phyloP scores from a whole-genome alignment of 2,329 filamentous ascomycete species.

The Rutstroemia sydowiana region DNA sequence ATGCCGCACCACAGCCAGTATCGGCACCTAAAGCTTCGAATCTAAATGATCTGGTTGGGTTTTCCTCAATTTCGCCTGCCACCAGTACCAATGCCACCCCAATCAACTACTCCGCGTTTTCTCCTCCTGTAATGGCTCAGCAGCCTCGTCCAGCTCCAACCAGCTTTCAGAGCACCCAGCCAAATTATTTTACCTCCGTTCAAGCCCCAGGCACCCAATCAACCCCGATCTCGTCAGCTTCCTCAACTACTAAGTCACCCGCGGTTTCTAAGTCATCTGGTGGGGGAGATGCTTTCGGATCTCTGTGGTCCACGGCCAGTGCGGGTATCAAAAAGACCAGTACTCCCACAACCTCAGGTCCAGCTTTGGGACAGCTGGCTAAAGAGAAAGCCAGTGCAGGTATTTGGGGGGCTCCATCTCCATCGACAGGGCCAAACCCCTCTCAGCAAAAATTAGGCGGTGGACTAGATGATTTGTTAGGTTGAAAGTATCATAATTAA shows the following conservation, averaged over 20 bases:
- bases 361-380: slow-evolving; percentile 88
- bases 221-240: slow-evolving; percentile 22
- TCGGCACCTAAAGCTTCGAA: slow-evolving; percentile 76
- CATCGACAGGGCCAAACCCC: slow-evolving; percentile 27
- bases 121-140: slow-evolving; percentile 38
- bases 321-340: slow-evolving; percentile 67
- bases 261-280: slow-evolving; percentile 48
- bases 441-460: slow-evolving; percentile 30
- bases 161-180: slow-evolving; percentile 68
- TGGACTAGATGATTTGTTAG: slow-evolving; percentile 39
- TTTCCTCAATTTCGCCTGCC: slow-evolving; percentile 74
- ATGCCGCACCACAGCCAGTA: slow-evolving; percentile 75
- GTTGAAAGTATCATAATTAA: slow-evolving; percentile 23
- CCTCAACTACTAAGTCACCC: slow-evolving; percentile 42
- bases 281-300: slow-evolving; percentile 85
- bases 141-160: slow-evolving; percentile 42
- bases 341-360: slow-evolving; percentile 53
- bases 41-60: slow-evolving; percentile 69
- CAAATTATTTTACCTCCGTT: slow-evolving; percentile 94
- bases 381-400: slow-evolving; percentile 95
- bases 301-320: slow-evolving; percentile 66
- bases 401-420: slow-evolving; percentile 72
- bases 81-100: slow-evolving; percentile 48
- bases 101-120: slow-evolving; percentile 58
- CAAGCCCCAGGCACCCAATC: slow-evolving; percentile 36